Percentiles rank a stretch among this genome's conserved stretches.
phyloP scores from a whole-genome alignment of 192 early-diverging fungal genomes.

The Umbelopsis vinacea region DNA sequence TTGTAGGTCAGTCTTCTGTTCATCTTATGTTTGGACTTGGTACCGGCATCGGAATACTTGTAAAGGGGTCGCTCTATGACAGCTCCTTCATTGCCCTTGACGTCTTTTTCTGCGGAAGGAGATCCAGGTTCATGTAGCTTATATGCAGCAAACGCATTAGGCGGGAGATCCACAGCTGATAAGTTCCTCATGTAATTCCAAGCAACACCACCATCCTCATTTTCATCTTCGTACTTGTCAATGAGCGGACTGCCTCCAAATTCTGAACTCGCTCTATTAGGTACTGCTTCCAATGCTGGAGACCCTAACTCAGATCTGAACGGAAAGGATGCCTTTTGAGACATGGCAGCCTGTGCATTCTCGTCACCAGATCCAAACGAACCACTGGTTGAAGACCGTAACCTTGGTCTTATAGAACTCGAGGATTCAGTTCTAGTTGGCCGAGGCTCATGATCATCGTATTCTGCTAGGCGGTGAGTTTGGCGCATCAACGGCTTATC shows the following conservation, averaged over 20 bases:
- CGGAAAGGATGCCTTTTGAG: neutral
- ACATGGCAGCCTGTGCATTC: neutral
- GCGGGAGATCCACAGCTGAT: neutral
- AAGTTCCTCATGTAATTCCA: neutral
- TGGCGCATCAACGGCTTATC: neutral
- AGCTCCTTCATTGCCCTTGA: neutral
- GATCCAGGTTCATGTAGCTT: neutral
- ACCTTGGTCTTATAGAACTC: neutral
- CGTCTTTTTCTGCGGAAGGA: neutral
- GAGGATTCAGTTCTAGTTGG: neutral
- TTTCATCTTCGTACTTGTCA: constrained; percentile 10
- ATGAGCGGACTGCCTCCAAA: constrained; percentile 9
- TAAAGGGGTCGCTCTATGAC: neutral
- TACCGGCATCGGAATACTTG: neutral
- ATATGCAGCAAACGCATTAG: neutral
- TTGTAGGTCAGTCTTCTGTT: neutral
- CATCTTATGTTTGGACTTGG: neutral
- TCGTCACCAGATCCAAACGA: neutral
- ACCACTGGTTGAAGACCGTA: constrained; percentile 1
- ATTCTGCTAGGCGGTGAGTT: neutral
- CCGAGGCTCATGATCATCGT: neutral
- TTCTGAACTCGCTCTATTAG: neutral
- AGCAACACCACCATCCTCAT: neutral
- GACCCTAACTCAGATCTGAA: constrained; percentile 14
- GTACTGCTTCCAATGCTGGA: constrained; percentile 4